Percentiles rank a stretch among this genome's conserved stretches.
These are phyloP conservation scores for Elaeis oleifera DNA, from an alignment of 202 grass and related monocot species.

Conservation along the genomic window DNA sequence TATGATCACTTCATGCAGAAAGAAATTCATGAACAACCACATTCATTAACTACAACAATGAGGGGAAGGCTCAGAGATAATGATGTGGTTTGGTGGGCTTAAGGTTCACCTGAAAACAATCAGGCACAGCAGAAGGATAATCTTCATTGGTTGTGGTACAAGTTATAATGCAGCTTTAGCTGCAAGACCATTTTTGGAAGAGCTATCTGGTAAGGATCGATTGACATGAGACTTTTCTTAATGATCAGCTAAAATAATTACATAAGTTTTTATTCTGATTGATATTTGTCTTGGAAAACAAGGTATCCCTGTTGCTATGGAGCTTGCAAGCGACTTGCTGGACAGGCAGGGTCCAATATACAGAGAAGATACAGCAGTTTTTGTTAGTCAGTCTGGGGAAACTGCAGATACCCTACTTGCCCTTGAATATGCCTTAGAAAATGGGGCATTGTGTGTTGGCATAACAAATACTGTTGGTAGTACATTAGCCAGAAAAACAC, in stretches of 20 bases:
- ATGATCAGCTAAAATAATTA: background rate
- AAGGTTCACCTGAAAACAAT: constrained; percentile 91
- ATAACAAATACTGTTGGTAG: constrained; percentile 88
- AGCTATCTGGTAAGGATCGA: constrained; percentile 50
- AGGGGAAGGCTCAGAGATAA: constrained; percentile 80
- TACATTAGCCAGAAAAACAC: constrained; percentile 78
- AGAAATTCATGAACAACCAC: constrained; percentile 88
- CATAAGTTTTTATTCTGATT: background rate
- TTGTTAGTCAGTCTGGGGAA: constrained; percentile 96
- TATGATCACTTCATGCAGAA: constrained; percentile 97
- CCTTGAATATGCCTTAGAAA: constrained; percentile 78
- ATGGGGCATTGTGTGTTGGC: constrained; percentile 77
- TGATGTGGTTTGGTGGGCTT: constrained; percentile 70
- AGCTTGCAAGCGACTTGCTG: constrained; percentile 78
- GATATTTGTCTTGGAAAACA: constrained; percentile 6
- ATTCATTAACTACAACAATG: constrained; percentile 89
- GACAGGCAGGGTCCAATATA: constrained; percentile 83
- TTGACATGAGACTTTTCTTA: constrained; percentile 9
- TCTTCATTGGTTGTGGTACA: constrained; percentile 91
- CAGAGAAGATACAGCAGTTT: constrained; percentile 78
- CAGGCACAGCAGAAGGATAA: constrained; percentile 61
- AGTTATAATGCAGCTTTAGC: constrained; percentile 88
- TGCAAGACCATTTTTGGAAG: constrained; percentile 80
- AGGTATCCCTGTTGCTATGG: constrained; percentile 96
- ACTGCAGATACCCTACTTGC: constrained; percentile 93